Evolutionary conservation across 2,329 filamentous ascomycete species (phyloP).

Genomic region (Shiraia sp.): DNA sequence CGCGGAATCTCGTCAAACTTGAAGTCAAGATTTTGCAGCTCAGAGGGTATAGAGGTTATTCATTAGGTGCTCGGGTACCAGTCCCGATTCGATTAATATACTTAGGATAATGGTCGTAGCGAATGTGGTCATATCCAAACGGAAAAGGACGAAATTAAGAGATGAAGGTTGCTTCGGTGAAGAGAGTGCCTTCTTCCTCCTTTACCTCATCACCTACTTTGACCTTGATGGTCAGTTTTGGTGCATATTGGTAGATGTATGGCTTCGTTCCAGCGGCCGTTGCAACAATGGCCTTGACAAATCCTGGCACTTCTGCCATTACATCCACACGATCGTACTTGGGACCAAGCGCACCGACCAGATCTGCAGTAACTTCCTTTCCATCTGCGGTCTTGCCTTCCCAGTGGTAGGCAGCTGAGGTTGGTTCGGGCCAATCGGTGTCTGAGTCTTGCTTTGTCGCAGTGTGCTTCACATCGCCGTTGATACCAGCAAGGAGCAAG

Average conservation of each 20-base stretch:
- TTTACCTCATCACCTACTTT: slow-evolving; percentile 81
- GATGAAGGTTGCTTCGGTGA: slow-evolving; percentile 96
- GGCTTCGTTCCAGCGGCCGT: slow-evolving; percentile 89
- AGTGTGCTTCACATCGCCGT: slow-evolving; percentile 69
- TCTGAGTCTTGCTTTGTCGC: slow-evolving; percentile 71
- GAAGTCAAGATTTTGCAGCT: neutral
- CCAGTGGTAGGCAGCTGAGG: slow-evolving; percentile 75
- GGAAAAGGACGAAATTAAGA: slow-evolving; percentile 53
- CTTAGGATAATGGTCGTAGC: slow-evolving; percentile 30
- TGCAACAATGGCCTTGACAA: slow-evolving; percentile 92
- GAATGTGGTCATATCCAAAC: slow-evolving; percentile 20
- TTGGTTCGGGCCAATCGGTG: slow-evolving; percentile 89
- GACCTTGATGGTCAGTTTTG: slow-evolving; percentile 75
- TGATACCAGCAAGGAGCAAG: slow-evolving; percentile 72
- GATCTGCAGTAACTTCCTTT: slow-evolving; percentile 68
- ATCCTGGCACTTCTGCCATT: slow-evolving; percentile 93
- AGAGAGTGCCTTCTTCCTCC: slow-evolving; percentile 76
- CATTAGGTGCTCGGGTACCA: slow-evolving; percentile 42
- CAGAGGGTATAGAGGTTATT: slow-evolving; percentile 14
- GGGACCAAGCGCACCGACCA: slow-evolving; percentile 71
- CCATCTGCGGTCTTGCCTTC: slow-evolving; percentile 75
- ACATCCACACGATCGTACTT: slow-evolving; percentile 86
- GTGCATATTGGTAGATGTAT: slow-evolving; percentile 94
- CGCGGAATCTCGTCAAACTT: slow-evolving; percentile 5
- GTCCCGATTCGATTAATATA: slow-evolving; percentile 39